A percentile compares a stretch with the other conserved stretches of the same genome.
Evolutionary conservation across 2,329 filamentous ascomycete genomes (phyloP).

Genomic region (Kalaharituber pfeilii): DNA sequence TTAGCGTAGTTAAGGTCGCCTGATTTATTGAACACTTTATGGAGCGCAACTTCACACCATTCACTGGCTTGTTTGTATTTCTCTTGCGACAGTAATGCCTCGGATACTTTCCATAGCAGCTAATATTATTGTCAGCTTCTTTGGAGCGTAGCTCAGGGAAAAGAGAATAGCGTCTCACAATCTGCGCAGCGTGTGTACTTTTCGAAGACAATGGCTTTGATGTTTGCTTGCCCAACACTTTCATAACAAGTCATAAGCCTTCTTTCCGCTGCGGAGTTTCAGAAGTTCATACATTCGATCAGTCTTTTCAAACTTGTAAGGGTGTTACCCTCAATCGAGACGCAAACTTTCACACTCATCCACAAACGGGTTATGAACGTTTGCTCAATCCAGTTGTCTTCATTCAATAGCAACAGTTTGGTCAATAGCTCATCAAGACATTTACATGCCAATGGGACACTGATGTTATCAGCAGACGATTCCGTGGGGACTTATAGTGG

Average conservation of each 20-base stretch:
- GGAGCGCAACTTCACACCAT: slow-evolving; percentile 57
- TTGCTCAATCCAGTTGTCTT: slow-evolving; percentile 48
- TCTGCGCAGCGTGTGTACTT: slow-evolving; percentile 26
- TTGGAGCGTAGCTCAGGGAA: not conserved
- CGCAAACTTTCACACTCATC: slow-evolving; percentile 39
- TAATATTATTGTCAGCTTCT: slow-evolving; percentile 26
- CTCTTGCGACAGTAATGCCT: slow-evolving; percentile 37
- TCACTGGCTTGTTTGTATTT: slow-evolving; percentile 39
- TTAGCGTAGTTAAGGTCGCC: slow-evolving; percentile 51
- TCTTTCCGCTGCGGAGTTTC: no score
- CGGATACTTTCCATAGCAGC: slow-evolving; percentile 70
- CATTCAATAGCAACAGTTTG: slow-evolving; percentile 35
- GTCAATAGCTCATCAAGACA: slow-evolving; percentile 48
- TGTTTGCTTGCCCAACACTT: slow-evolving; percentile 7
- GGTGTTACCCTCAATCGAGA: slow-evolving; percentile 23
- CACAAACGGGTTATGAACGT: slow-evolving; percentile 50
- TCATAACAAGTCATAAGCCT: not conserved
- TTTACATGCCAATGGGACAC: slow-evolving; percentile 32
- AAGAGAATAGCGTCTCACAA: slow-evolving; percentile 24
- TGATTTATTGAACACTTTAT: slow-evolving; percentile 46
- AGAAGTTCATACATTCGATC: slow-evolving; percentile 26
- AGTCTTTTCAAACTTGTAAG: slow-evolving; percentile 29
- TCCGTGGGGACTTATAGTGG: not conserved
- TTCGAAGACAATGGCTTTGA: slow-evolving; percentile 9
- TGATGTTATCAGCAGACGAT: slow-evolving; percentile 22